Percentiles rank a stretch among this genome's conserved stretches.
Evolutionary conservation across 257 asterid genomes (phyloP).

Genomic region (Fraxinus americana): DNA sequence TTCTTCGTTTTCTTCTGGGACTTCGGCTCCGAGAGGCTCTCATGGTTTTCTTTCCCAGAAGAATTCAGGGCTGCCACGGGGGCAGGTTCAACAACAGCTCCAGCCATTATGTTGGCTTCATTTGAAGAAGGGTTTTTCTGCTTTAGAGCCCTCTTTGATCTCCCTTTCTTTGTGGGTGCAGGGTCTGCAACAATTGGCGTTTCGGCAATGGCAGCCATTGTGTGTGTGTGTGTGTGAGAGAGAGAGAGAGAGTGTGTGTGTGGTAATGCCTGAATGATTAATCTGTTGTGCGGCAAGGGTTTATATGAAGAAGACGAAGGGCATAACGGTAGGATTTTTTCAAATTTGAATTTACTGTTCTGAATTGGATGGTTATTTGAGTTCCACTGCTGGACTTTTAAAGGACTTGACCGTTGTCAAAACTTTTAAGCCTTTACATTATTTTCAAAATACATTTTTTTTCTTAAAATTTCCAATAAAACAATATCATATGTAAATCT

Average conservation of each 20-base stretch:
- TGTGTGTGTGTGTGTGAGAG: neutral
- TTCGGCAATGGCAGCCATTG: slow-evolving; percentile 58
- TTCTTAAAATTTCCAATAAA: too few species aligned
- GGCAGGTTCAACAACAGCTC: slow-evolving; percentile 36
- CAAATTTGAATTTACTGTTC: slow-evolving; percentile 25
- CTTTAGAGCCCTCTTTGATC: slow-evolving; percentile 54
- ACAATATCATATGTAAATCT: too few species aligned
- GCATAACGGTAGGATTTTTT: slow-evolving; percentile 39
- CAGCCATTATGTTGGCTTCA: slow-evolving; percentile 70
- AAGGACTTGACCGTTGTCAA: slow-evolving; percentile 33
- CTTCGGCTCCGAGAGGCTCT: slow-evolving; percentile 43
- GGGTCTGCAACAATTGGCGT: slow-evolving; percentile 37
- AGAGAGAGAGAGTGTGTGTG: neutral
- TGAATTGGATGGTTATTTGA: neutral
- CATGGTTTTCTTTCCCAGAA: slow-evolving; percentile 62
- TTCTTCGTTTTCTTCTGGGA: slow-evolving; percentile 57
- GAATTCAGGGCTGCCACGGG: slow-evolving; percentile 29
- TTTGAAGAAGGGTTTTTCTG: slow-evolving; percentile 46
- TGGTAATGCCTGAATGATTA: slow-evolving; percentile 4
- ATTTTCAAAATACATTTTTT: too few species aligned
- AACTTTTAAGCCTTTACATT: too few species aligned
- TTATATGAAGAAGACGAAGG: slow-evolving; percentile 11
- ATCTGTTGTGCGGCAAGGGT: neutral
- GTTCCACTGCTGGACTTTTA: neutral
- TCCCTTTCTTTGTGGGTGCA: slow-evolving; percentile 48